These are phyloP conservation scores for Podospora fimiseda DNA, from an alignment of 495 filamentous ascomycete species.

Conservation along the genomic window DNA sequence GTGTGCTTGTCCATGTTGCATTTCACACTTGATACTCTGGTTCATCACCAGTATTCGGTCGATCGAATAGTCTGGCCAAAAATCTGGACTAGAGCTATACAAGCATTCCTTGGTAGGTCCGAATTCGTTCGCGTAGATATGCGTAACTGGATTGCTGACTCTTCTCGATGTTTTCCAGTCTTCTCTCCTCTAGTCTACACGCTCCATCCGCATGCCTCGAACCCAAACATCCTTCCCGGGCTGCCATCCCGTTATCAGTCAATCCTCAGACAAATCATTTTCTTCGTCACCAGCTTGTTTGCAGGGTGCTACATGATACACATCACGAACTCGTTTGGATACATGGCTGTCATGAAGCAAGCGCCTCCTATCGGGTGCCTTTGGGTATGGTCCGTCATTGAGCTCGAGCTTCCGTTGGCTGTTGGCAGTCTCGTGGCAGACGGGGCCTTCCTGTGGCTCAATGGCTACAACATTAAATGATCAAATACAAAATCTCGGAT, in stretches of 20 bases:
- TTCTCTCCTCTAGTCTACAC: constrained; percentile 56
- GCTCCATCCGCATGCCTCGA: constrained; percentile 49
- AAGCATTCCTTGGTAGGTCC: constrained; percentile 45
- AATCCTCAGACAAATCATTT: constrained; percentile 52
- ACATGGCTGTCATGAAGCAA: constrained; percentile 86
- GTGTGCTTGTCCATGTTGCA: constrained; percentile 72
- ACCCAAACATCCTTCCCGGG: constrained; percentile 35
- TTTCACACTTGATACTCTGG: constrained; percentile 82
- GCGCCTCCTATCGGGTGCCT: constrained; percentile 82
- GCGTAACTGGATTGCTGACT: background rate
- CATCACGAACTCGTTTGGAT: constrained; percentile 70
- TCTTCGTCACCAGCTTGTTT: constrained; percentile 47
- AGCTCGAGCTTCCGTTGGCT: constrained; percentile 68
- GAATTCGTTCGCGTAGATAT: background rate
- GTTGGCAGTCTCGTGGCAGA: constrained; percentile 53
- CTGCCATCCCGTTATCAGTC: constrained; percentile 40
- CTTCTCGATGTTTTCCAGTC: constrained; percentile 34
- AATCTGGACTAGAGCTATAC: constrained; percentile 47
- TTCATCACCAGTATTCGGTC: constrained; percentile 81
- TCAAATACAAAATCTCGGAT: background rate
- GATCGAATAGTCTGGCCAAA: constrained; percentile 50
- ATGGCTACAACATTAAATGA: constrained; percentile 54
- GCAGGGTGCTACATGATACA: constrained; percentile 73
- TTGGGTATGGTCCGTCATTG: constrained; percentile 91
- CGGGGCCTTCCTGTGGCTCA: constrained; percentile 61